A percentile compares a stretch with the other conserved stretches of the same genome.
These are phyloP conservation scores for Agastache rugosa DNA, from an alignment of 257 asterid genomes.

Conservation along the genomic window DNA sequence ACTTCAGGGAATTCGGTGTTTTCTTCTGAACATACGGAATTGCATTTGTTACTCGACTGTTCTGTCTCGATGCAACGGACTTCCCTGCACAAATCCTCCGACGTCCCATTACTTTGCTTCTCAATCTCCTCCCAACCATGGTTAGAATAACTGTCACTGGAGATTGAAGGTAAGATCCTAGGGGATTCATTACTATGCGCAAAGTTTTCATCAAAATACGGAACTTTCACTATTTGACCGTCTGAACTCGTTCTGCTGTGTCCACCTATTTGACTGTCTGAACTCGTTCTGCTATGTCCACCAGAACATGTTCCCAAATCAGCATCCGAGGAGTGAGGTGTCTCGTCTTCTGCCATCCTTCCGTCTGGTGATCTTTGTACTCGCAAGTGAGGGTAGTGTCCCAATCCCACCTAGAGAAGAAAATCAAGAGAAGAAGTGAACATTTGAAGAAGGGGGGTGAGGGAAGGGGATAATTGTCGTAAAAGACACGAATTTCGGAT, in stretches of 20 bases:
- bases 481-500: neutral
- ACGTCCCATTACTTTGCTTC: constrained; percentile 63
- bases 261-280: constrained; percentile 54
- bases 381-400: constrained; percentile 69
- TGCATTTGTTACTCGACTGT: constrained; percentile 45
- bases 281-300: constrained; percentile 69
- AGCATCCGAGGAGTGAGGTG: constrained; percentile 50
- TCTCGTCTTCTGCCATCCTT: constrained; percentile 43
- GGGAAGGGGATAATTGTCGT: neutral
- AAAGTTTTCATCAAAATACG: constrained; percentile 57
- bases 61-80: constrained; percentile 79
- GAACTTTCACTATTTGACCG: constrained; percentile 57
- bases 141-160: constrained; percentile 63
- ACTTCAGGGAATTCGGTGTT: constrained; percentile 36
- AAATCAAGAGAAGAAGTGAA: constrained; percentile 26
- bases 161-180: constrained; percentile 49
- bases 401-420: constrained; percentile 61
- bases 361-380: constrained; percentile 58
- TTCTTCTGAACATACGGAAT: constrained; percentile 38
- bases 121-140: constrained; percentile 85
- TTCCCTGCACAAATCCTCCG: constrained; percentile 81
- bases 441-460: neutral
- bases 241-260: constrained; percentile 60
- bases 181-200: constrained; percentile 49
- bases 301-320: constrained; percentile 60